Evolutionary conservation across 768 basidiomycete species (phyloP), one percentile per base, ranked within the genome.

Genomic region (Pholiota molesta): DNA sequence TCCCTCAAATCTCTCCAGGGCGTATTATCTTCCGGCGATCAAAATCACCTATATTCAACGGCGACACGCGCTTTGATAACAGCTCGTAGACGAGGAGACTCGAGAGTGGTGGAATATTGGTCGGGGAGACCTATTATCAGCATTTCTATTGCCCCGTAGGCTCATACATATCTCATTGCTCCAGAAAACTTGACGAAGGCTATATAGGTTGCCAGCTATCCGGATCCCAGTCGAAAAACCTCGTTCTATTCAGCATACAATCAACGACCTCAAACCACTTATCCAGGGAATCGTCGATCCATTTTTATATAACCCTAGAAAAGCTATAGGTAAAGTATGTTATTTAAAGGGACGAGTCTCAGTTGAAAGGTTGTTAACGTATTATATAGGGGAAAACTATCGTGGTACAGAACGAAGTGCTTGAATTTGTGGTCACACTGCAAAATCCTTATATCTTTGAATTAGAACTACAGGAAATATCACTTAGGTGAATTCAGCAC

Each of bases 391-490:
- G 77, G 7, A 83, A 86, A 78, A 78, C 83, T 0, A 69, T 91
- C 13, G 82, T 95, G 14, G 92, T 95, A 1, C 92, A 92, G 71
- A 89, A 89, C 66, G 97, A 99, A 72, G 74, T 77, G 3, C 77
- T 95, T 31, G 95, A 99, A 67, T 84, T 98, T 66, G 81, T 88
- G 8, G 79, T 99, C 49, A 89, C 90, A 21, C 75, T 99, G n/a
- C 86, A 87, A 60, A 99, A 99, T 73, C 94, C 95, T 1, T 97
- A 90, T 73, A 85, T 93, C 3, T 97, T 99, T 73, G 94, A 96
- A 63, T 80, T 99, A 13, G 95, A 98, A 64, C 75, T 99, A 17
- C 88, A 93, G 61, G 88, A 86, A 66, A 72, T 99, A 39, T 85
- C 86, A 5, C 76, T 98, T 16, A 94, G 95, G 96, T 95, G 63